Conservation (phyloP, 805 yeast genomes). For the Metschnikowia similis region DNA sequence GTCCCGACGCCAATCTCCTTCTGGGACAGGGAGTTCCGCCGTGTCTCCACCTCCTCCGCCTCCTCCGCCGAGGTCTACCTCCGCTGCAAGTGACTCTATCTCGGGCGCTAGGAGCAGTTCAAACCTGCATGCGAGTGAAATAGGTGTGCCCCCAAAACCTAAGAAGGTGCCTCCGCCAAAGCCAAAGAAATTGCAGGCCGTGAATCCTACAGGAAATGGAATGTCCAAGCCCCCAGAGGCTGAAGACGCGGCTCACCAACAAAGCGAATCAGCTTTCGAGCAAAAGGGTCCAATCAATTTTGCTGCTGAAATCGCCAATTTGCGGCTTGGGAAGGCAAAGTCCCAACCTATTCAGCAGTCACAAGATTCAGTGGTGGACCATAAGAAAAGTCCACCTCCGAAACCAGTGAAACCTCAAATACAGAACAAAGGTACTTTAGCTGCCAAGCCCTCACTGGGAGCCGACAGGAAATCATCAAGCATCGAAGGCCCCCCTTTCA, state of each 20-base stretch:
- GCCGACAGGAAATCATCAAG: constrained; percentile 5
- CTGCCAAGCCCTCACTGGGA: not conserved
- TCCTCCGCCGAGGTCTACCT: constrained; percentile 6
- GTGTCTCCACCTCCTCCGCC: constrained; percentile 5
- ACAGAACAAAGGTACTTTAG: too few species aligned
- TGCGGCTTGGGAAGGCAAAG: constrained; percentile 2
- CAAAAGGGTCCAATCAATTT: constrained; percentile 17
- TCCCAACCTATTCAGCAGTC: not conserved
- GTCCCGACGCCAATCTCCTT: not conserved
- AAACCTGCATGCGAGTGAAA: not conserved
- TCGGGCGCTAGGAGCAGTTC: not conserved
- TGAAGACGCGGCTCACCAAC: not conserved
- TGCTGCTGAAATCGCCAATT: constrained; percentile 26
- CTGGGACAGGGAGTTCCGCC: not conserved
- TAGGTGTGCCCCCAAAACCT: constrained; percentile 1
- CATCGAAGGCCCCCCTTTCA: constrained; percentile 16
- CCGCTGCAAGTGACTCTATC: constrained; percentile 2
- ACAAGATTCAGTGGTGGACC: not conserved
- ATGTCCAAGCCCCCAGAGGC: not conserved
- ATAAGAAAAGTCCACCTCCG: not conserved
- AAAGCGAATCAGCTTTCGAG: constrained; percentile 2
- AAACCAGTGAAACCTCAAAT: not conserved
- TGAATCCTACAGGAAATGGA: constrained; percentile 3
- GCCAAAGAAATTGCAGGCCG: constrained; percentile 26
- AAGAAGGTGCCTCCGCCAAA: constrained; percentile 42